Base-by-base conservation (phyloP, 345 rosid species). In the Pugionium dolabratum region DNA sequence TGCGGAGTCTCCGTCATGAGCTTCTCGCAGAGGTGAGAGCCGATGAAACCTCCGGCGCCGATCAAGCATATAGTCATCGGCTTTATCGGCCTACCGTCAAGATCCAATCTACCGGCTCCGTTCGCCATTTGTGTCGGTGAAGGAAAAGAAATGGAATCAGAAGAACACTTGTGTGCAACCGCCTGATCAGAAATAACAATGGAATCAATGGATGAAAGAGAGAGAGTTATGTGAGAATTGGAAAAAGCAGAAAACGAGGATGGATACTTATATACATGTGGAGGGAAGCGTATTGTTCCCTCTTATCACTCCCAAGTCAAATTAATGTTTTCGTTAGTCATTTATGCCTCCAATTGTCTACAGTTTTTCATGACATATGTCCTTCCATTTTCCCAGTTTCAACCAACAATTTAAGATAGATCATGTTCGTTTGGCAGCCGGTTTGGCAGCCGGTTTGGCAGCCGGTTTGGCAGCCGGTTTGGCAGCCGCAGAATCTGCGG, bases 31-130 rank as follows among this genome's bases (percentile, higher is more conserved):
- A 93, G 95, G 72, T 93, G 97, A 31, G 99, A 93, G 3, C 99
- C 99, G 42, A 93, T 93, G 86, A 93, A 93, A 30, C 99, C 96
- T 2, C 98, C 98, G 42, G 98, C 98, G 2, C 98, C 97, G 58
- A 93, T 93, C 97, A 93, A 85, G 77, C 96, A 91, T 64, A 94
- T 87, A 25, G 99, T 94, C 10, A 88, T 67, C 74, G 90, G 80
- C 85, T 76, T 84, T 35, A 94, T 85, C 68, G 91, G 85, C 62
- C 51, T 85, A 10, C 99, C 97, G 58, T 94, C 97, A 61, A 94
- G 95, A 91, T 94, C 89, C 76, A 83, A 67, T 76, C 90, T 83
- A 70, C 4, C 75, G 59, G 56, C 60, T 59, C 59, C 75, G 35
- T 75, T 78, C 57, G 82, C 80, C 81, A 76, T 76, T 34, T 9